Conservation (phyloP, 495 filamentous ascomycete genomes). For the Penicillium cinerascens region DNA sequence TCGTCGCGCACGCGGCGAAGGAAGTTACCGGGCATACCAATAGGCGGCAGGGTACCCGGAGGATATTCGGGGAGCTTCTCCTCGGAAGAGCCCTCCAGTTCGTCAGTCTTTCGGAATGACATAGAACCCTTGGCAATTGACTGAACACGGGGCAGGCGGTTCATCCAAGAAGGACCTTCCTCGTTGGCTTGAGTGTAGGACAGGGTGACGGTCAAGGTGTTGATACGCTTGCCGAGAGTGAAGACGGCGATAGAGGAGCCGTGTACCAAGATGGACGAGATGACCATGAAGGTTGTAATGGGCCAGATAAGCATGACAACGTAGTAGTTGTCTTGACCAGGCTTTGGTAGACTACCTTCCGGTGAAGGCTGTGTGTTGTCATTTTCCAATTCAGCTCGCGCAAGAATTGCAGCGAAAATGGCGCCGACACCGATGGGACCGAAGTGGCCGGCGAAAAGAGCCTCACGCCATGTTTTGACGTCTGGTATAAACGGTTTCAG, state of each 20-base stretch:
- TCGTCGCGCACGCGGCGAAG: slow-evolving; percentile 74
- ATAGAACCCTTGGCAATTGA: slow-evolving; percentile 80
- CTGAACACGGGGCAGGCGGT: slow-evolving; percentile 80
- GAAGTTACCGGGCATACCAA: slow-evolving; percentile 74
- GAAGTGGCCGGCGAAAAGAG: slow-evolving; percentile 96
- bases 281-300: slow-evolving; percentile 89
- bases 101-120: slow-evolving; percentile 66
- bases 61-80: slow-evolving; percentile 67
- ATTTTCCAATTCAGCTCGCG: slow-evolving; percentile 81
- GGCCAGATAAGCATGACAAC: slow-evolving; percentile 90
- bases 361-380: slow-evolving; percentile 69
- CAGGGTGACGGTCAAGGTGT: slow-evolving; percentile 91
- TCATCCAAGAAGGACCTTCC: slow-evolving; percentile 92
- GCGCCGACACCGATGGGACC: slow-evolving; percentile 97
- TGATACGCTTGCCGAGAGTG: slow-evolving; percentile 96
- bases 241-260: slow-evolving; percentile 98
- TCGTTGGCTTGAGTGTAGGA: slow-evolving; percentile 90
- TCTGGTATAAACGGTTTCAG: slow-evolving; percentile 94
- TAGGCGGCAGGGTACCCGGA: slow-evolving; percentile 75
- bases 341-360: slow-evolving; percentile 53
- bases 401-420: slow-evolving; percentile 91
- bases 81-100: slow-evolving; percentile 48
- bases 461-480: slow-evolving; percentile 97
- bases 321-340: slow-evolving; percentile 54
- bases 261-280: slow-evolving; percentile 92